Base-by-base conservation (phyloP, 441 rosid species). In the Pelargonium citronellum region DNA sequence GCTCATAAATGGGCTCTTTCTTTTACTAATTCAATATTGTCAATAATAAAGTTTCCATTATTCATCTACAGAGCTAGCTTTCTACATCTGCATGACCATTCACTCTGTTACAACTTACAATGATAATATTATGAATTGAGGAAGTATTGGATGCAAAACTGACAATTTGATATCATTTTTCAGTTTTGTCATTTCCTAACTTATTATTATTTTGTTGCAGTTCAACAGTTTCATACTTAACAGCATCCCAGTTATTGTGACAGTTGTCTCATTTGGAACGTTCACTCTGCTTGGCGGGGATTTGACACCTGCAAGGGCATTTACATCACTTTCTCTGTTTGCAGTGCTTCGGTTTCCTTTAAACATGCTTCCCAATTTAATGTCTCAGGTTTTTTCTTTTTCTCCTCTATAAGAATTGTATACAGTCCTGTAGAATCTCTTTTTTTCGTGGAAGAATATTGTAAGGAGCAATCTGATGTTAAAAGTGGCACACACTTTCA, bases 261-360 rank as follows among this genome's bases (percentile, higher is more conserved):
- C 98, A 68, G 97, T 91, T 75, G 73, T 87, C 71, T 91, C 98
- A 71, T 96, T 96, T 83, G 97, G 97, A 55, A 72, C 90, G 85
- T 96, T 87, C 86, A 89, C 99, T 70, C 77, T 96, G 81, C 97
- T 96, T 76, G 99, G 99, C 66, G 99, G 98, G 77, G 85, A 93
- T 84, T 84, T 93, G 83, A 91, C 99, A 80, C 99, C 99, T 78
- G 91, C 99, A 44, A 86, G 95, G 85, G 99, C 99, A 79, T 96
- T 96, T 82, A 96, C 98, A 44, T 83, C 98, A 46, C 91, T 96
- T 63, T 93, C 99, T 71, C 86, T 96, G 74, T 92, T 95, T 80
- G 80, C 97, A 13, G 99, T 96, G 73, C 96, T 96, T 77, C 96
- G 99, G 46, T 96, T 90, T 77, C 99, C 98, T 55, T 85, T 91